phyloP scores from a whole-genome alignment of 2,329 filamentous ascomycete genomes.

The Colletotrichum noveboracense region DNA sequence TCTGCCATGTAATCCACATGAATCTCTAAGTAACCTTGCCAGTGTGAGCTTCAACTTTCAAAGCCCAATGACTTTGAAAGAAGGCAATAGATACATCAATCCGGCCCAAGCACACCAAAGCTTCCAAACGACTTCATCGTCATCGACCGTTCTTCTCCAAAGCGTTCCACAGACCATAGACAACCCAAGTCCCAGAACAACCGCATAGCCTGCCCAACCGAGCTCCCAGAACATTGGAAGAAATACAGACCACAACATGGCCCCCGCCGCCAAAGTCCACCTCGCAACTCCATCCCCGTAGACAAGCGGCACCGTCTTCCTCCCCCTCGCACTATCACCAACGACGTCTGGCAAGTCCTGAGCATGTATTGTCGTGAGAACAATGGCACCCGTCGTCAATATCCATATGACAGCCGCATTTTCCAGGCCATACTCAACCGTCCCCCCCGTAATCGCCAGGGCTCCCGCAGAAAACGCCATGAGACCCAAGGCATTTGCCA shows the following conservation, averaged over 20 bases:
- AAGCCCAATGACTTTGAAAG: accelerated
- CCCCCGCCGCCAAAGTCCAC: neutral
- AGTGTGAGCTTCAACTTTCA: neutral
- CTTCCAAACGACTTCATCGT: neutral
- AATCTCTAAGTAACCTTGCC: no score
- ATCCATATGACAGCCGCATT: neutral
- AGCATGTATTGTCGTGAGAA: neutral
- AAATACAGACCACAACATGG: neutral
- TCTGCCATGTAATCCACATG: no score
- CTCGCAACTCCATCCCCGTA: neutral
- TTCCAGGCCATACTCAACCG: neutral
- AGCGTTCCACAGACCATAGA: neutral
- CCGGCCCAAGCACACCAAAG: neutral
- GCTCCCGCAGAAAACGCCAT: neutral
- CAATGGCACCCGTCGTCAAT: neutral
- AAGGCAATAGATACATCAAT: neutral
- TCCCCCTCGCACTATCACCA: neutral
- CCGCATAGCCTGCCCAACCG: neutral
- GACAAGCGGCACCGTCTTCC: neutral
- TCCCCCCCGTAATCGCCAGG: neutral
- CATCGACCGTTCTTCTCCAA: neutral
- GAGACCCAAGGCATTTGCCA: neutral
- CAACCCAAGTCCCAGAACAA: neutral
- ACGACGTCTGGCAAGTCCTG: neutral
- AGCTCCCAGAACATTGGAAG: neutral